Percentiles rank a stretch among this genome's conserved stretches.
Conservation (phyloP, 2,329 filamentous ascomycete species). For the Truncatella angustata region DNA sequence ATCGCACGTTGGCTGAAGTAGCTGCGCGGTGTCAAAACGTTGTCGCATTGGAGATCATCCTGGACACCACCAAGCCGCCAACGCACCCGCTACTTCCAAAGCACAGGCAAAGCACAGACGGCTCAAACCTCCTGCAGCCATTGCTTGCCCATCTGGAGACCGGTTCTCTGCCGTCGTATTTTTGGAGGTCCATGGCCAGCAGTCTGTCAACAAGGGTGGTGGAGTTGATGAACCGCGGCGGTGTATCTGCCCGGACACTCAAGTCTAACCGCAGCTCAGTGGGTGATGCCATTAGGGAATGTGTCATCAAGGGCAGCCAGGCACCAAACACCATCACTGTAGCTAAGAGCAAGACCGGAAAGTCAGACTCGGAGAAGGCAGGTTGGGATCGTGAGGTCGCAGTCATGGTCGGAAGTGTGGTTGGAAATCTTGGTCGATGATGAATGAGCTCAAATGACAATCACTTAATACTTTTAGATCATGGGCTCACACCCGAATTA, state of each 20-base stretch:
- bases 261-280: conserved; percentile 73
- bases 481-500: neutral
- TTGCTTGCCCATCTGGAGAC: conserved; percentile 81
- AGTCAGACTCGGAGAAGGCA: conserved; percentile 41
- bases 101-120: conserved; percentile 23
- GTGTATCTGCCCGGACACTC: conserved; percentile 79
- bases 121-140: conserved; percentile 63
- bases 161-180: conserved; percentile 81
- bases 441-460: too few species aligned
- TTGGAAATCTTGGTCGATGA: conserved; percentile 53
- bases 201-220: conserved; percentile 74
- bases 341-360: conserved; percentile 40
- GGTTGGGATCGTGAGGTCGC: conserved; percentile 89
- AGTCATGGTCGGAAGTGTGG: conserved; percentile 87
- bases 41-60: conserved; percentile 78
- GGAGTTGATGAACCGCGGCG: conserved; percentile 80
- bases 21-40: conserved; percentile 86
- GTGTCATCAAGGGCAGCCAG: conserved; percentile 75
- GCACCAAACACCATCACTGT: conserved; percentile 55
- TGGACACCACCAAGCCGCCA: conserved; percentile 67
- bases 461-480: too few species aligned
- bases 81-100: conserved; percentile 61
- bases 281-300: conserved; percentile 75
- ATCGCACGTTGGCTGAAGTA: conserved; percentile 78
- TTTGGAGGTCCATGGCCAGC: conserved; percentile 86